Percentiles rank a stretch among this genome's conserved stretches.
Evolutionary conservation across 1,284 basidiomycete species (phyloP).

Genomic region (Sanghuangporus sanghuang): DNA sequence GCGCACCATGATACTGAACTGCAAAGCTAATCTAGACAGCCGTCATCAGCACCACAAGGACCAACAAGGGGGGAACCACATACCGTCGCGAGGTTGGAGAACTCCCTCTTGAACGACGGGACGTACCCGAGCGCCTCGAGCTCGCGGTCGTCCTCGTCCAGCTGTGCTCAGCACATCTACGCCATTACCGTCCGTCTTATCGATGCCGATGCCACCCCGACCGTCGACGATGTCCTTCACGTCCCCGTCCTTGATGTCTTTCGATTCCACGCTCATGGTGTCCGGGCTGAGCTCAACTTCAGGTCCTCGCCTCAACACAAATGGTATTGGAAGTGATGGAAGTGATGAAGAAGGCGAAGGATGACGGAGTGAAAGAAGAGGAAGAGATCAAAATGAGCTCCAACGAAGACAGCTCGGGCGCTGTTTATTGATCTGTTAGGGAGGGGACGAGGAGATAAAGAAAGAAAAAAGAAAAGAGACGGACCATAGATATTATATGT

Average conservation of each 20-base stretch:
- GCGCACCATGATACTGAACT: slow-evolving; percentile 68
- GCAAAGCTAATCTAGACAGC: slow-evolving; percentile 64
- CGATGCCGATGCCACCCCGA: not conserved
- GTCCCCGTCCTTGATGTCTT: not conserved
- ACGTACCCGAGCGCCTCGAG: slow-evolving; percentile 67
- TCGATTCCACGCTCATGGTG: slow-evolving; percentile 2
- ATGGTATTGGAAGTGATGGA: not conserved
- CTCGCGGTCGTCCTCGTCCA: slow-evolving; percentile 55
- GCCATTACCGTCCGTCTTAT: not conserved
- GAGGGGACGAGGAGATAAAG: too few species aligned
- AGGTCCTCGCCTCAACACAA: too few species aligned
- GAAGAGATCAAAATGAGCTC: too few species aligned
- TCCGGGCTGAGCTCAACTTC: not conserved
- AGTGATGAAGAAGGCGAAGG: not conserved
- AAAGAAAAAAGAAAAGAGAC: too few species aligned
- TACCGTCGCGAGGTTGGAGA: slow-evolving; percentile 74
- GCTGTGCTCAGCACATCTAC: not conserved
- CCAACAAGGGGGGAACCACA: slow-evolving; percentile 16
- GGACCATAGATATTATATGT: too few species aligned
- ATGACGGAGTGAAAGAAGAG: too few species aligned
- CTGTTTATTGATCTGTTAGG: too few species aligned
- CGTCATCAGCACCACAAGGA: not conserved
- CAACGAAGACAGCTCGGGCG: too few species aligned
- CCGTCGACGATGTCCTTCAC: not conserved
- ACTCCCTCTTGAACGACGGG: slow-evolving; percentile 78